phyloP scores from a whole-genome alignment of 1,284 basidiomycete genomes.

The Sporisorium iseilematis-ciliati region DNA sequence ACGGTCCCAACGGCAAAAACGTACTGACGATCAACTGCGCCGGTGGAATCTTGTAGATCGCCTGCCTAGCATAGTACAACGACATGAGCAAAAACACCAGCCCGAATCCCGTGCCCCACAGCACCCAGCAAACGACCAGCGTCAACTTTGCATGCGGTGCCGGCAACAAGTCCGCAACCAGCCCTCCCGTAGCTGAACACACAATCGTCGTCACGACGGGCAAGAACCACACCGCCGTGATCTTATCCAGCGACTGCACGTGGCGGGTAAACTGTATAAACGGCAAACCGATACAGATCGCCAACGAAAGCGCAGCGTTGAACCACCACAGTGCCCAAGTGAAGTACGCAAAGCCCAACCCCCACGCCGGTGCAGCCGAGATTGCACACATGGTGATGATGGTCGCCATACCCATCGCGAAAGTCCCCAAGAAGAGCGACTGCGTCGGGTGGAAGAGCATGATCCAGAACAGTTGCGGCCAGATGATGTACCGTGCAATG shows the following conservation, averaged over 20 bases:
- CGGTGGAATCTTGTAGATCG: constrained; percentile 70
- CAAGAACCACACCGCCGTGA: constrained; percentile 72
- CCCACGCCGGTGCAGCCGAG: constrained; percentile 71
- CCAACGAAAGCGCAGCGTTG: constrained; percentile 75
- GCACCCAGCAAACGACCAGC: constrained; percentile 72
- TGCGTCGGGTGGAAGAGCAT: constrained; percentile 77
- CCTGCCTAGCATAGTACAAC: constrained; percentile 74
- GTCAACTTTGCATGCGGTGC: constrained; percentile 74
- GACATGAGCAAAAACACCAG: constrained; percentile 76
- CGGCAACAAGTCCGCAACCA: constrained; percentile 74
- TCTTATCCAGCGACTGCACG: constrained; percentile 73
- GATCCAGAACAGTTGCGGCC: constrained; percentile 74
- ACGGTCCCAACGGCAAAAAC: constrained; percentile 75
- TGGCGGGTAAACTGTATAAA: constrained; percentile 79
- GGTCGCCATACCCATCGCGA: constrained; percentile 79
- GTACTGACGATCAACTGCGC: constrained; percentile 75
- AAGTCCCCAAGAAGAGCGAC: constrained; percentile 78
- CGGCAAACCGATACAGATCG: constrained; percentile 77
- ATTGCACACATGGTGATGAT: constrained; percentile 75
- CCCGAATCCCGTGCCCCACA: constrained; percentile 72
- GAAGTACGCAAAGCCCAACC: constrained; percentile 74
- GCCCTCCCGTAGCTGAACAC: constrained; percentile 76
- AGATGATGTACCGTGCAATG: constrained; percentile 74
- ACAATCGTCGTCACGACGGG: constrained; percentile 81
- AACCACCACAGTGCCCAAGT: constrained; percentile 83